Conservation (phyloP, 352 stramenopile genomes). For the Phytophthora kernoviae region DNA sequence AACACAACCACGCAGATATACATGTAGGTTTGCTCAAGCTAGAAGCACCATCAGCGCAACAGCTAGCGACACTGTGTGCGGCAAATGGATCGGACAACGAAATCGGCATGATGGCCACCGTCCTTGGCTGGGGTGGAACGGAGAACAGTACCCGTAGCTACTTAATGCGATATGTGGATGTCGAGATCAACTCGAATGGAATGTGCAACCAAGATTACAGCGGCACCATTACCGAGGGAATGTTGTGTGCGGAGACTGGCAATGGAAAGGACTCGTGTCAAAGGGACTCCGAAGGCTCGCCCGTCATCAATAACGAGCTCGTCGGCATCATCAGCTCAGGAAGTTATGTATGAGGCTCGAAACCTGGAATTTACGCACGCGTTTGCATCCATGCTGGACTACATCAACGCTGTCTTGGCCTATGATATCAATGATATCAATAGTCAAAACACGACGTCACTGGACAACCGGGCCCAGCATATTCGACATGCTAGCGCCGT, state of each 20-base stretch:
- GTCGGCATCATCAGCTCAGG: conserved; percentile 52
- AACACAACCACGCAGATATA: too few species aligned
- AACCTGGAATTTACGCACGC: conserved; percentile 41
- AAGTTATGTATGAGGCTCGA: conserved; percentile 29
- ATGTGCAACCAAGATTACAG: conserved; percentile 42
- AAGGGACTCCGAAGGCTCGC: conserved; percentile 49
- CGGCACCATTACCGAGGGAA: conserved; percentile 32
- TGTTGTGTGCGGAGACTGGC: conserved; percentile 43
- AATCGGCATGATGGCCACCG: conserved; percentile 44
- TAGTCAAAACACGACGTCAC: too few species aligned
- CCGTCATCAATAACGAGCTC: conserved; percentile 37
- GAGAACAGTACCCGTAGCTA: conserved; percentile 36
- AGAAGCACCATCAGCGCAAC: conserved; percentile 26
- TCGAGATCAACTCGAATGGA: conserved; percentile 49
- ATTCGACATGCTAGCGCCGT: too few species aligned
- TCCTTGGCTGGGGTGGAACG: conserved; percentile 55
- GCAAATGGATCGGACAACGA: conserved; percentile 45
- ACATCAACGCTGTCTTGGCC: too few species aligned
- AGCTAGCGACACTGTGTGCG: conserved; percentile 28
- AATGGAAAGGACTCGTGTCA: conserved; percentile 46
- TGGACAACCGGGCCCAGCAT: too few species aligned
- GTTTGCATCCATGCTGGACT: conserved; percentile 3
- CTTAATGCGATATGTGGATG: conserved; percentile 47
- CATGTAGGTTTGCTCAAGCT: conserved; percentile 57
- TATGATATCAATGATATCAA: too few species aligned